Evolutionary conservation across 352 stramenopile genomes (phyloP).

Genomic region (Phytopythium montanum): DNA sequence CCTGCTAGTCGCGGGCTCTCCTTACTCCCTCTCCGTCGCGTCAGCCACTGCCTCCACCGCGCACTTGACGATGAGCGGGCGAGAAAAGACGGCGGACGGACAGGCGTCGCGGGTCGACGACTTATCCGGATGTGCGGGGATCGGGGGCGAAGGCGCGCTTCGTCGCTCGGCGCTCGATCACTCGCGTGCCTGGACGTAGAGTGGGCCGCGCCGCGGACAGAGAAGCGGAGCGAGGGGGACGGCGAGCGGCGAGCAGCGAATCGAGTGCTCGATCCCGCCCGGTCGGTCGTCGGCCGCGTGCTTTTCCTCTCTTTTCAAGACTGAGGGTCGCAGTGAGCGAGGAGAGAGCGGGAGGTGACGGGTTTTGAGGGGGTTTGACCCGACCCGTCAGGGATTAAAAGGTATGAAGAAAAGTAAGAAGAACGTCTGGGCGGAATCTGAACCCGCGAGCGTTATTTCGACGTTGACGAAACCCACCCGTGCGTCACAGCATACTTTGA

Average conservation of each 20-base stretch:
- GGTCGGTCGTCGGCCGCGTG: slow-evolving; percentile 3
- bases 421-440: neutral
- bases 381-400: neutral
- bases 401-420: neutral
- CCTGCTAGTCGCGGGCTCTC: neutral
- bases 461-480: neutral
- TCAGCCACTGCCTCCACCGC: neutral
- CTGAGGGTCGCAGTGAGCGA: neutral
- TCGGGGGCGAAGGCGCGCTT: neutral
- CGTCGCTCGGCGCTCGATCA: neutral
- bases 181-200: neutral
- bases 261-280: neutral
- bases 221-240: neutral
- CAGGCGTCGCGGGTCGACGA: neutral
- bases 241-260: neutral
- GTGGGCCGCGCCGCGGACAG: neutral
- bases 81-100: neutral
- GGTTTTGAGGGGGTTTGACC: neutral
- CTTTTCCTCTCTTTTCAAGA: slow-evolving; percentile 7
- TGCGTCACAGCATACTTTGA: neutral
- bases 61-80: neutral
- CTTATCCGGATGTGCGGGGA: neutral
- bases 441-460: neutral
- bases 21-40: neutral
- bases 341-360: neutral